A percentile compares a stretch with the other conserved stretches of the same genome.
phyloP scores from a whole-genome alignment of 306 rosid genomes.

The Sophora flavescens region DNA sequence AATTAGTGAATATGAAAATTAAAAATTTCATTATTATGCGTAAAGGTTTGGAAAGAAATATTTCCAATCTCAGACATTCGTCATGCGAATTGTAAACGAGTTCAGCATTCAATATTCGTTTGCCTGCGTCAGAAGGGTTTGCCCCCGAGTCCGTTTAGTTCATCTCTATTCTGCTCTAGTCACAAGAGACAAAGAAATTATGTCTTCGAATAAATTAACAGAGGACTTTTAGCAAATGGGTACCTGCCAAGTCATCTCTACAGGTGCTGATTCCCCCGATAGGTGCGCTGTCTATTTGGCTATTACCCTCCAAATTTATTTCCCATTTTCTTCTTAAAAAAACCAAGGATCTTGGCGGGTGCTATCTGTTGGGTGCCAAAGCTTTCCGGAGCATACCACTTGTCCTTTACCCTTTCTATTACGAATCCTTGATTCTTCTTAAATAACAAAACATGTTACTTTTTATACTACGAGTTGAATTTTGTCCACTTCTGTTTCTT shows the following conservation, averaged over 20 bases:
- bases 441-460: conserved; percentile 3
- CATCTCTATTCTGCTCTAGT: background rate
- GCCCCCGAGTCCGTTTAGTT: background rate
- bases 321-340: background rate
- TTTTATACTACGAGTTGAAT: background rate
- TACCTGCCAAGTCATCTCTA: background rate
- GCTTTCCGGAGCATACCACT: background rate
- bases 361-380: background rate
- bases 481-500: background rate
- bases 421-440: conserved; percentile 1
- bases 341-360: background rate
- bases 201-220: background rate
- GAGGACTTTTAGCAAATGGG: background rate
- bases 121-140: no score
- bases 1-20: no score
- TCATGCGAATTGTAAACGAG: no score
- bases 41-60: no score
- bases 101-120: no score
- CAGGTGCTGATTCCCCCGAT: background rate
- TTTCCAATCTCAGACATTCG: no score
- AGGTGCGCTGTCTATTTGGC: background rate
- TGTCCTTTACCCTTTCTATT: conserved; percentile 17
- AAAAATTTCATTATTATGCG: no score
- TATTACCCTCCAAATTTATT: background rate
- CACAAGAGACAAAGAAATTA: background rate